These are phyloP conservation scores for Fusarium denticulatum DNA, from an alignment of 2,329 filamentous ascomycete species.

Conservation along the genomic window DNA sequence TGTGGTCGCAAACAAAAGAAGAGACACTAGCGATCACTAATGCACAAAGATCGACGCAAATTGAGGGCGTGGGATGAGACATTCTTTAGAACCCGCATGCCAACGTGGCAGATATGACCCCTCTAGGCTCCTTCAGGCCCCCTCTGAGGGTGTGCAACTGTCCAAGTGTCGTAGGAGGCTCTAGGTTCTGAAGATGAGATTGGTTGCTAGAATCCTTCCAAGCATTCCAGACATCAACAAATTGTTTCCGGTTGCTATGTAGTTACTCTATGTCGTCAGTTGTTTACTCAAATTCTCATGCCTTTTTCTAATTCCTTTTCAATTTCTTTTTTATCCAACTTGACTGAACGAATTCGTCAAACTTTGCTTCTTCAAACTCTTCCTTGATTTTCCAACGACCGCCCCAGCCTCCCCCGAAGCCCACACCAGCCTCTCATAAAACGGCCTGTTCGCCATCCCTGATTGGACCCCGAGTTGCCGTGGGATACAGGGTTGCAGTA, in stretches of 20 bases:
- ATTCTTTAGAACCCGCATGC: slow-evolving; percentile 17
- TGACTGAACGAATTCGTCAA: background rate
- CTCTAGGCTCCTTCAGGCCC: background rate
- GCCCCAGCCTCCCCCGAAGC: slow-evolving; percentile 5
- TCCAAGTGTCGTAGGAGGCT: slow-evolving; percentile 23
- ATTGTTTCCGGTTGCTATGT: slow-evolving; percentile 28
- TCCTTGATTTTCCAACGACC: background rate
- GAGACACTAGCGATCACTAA: slow-evolving; percentile 18
- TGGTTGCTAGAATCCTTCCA: slow-evolving; percentile 11
- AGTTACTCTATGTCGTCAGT: background rate
- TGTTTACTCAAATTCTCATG: slow-evolving; percentile 14
- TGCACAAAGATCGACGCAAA: slow-evolving; percentile 22
- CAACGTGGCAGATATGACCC: slow-evolving; percentile 27
- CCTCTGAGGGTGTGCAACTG: background rate
- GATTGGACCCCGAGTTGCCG: slow-evolving; percentile 27
- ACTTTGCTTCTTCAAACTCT: slow-evolving; percentile 2
- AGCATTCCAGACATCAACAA: slow-evolving; percentile 22
- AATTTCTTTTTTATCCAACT: background rate
- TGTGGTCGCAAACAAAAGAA: slow-evolving; percentile 1
- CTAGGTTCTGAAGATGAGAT: slow-evolving; percentile 4
- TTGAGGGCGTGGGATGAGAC: slow-evolving; percentile 32
- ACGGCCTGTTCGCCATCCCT: background rate
- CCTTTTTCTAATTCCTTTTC: background rate
- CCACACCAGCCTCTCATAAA: slow-evolving; percentile 24
- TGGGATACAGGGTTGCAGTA: slow-evolving; percentile 28